Conservation (phyloP, 1,284 basidiomycete genomes). For the Cryptococcus floricola region DNA sequence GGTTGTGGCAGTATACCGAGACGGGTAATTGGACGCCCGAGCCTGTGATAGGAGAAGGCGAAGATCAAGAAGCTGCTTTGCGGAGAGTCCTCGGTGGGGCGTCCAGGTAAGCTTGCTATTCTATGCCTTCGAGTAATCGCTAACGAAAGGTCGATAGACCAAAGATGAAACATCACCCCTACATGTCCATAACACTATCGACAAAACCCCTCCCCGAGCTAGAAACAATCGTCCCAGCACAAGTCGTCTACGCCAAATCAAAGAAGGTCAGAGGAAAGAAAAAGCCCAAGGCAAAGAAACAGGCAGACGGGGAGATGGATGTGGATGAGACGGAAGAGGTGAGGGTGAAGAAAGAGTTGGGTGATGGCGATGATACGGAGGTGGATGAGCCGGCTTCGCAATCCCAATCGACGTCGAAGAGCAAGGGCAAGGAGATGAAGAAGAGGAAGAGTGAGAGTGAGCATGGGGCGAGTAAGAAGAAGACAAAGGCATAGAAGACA, state of each 20-base stretch:
- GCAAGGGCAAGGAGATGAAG: background rate
- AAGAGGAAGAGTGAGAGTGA: background rate
- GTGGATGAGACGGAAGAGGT: background rate
- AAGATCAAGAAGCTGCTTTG: slow-evolving; percentile 45
- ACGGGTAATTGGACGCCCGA: slow-evolving; percentile 48
- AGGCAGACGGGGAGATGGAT: background rate
- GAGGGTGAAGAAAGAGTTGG: background rate
- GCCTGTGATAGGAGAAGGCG: slow-evolving; percentile 42
- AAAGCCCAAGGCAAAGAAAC: background rate
- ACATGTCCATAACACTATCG: slow-evolving; percentile 69
- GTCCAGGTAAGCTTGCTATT: slow-evolving; percentile 57
- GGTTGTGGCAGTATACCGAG: slow-evolving; percentile 77
- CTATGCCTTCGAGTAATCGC: background rate
- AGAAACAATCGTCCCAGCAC: slow-evolving; percentile 27
- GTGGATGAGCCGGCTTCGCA: background rate
- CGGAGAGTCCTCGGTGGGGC: slow-evolving; percentile 50
- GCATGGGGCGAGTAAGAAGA: background rate
- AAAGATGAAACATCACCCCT: slow-evolving; percentile 63
- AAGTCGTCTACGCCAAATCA: slow-evolving; percentile 28
- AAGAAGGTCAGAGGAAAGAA: slow-evolving; percentile 32
- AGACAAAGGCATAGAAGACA: background rate
- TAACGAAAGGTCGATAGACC: slow-evolving; percentile 50
- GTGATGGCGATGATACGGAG: too few species aligned
- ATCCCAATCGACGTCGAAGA: background rate
- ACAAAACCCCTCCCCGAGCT: slow-evolving; percentile 51